Percentiles rank a stretch among this genome's conserved stretches.
Conservation (phyloP, 129 eudicot species). For the Chrysanthemum lavandulifolium region DNA sequence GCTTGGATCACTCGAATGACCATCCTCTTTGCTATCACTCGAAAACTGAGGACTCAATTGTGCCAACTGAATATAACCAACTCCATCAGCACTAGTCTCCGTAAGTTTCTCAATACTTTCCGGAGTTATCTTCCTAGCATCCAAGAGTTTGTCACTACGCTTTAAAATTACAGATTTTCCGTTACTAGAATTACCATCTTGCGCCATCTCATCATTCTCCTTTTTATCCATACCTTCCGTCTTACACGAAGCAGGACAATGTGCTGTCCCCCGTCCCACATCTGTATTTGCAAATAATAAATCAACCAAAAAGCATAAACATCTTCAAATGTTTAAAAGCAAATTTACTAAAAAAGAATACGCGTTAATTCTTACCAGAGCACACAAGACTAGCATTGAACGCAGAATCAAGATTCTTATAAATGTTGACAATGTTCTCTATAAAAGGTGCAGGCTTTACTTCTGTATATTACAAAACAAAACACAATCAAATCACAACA, state of each 20-base stretch:
- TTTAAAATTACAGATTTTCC: conserved; percentile 22
- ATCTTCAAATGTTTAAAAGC: background rate
- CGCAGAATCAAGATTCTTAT: conserved; percentile 56
- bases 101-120: conserved; percentile 17
- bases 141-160: conserved; percentile 5
- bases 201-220: conserved; percentile 22
- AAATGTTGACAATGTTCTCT: conserved; percentile 65
- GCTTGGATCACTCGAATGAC: conserved; percentile 38
- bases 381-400: conserved; percentile 40
- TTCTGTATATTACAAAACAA: conserved; percentile 37
- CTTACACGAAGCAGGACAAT: conserved; percentile 1
- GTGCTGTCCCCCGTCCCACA: conserved; percentile 7
- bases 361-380: conserved; percentile 34
- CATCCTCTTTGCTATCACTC: conserved; percentile 41
- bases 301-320: background rate
- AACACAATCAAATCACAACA: background rate
- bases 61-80: conserved; percentile 37
- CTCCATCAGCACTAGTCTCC: conserved; percentile 20
- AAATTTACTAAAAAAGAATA: background rate
- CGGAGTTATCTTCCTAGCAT: background rate
- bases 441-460: conserved; percentile 59
- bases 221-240: conserved; percentile 19
- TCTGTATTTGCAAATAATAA: conserved; percentile 13
- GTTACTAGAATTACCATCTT: conserved; percentile 41
- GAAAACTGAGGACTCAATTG: conserved; percentile 52